Conservation (phyloP, 164 flowering plant species). For the Dillenia turbinata region DNA sequence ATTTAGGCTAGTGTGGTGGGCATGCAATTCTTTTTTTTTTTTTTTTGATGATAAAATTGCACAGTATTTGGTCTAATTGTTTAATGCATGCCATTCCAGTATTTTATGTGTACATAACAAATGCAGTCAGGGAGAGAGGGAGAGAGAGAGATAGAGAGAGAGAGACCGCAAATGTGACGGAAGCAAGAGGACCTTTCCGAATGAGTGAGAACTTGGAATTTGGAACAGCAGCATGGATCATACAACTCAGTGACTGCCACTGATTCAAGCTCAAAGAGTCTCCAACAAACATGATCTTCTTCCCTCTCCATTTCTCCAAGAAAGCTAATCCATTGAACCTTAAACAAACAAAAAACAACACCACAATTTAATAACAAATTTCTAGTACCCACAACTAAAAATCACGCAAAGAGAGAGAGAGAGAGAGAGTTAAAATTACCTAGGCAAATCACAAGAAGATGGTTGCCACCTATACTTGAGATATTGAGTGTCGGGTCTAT, state of each 20-base stretch:
- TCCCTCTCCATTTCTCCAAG: constrained; percentile 23
- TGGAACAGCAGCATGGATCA: constrained; percentile 35
- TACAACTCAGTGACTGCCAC: constrained; percentile 32
- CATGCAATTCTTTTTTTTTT: too few relatives aligned
- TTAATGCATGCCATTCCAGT: too few relatives aligned
- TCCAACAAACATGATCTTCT: constrained; percentile 40
- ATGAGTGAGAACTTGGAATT: constrained; percentile 12
- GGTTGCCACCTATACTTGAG: constrained; percentile 88
- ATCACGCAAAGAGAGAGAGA: neutral
- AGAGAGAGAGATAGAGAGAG: neutral
- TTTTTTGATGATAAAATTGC: too few relatives aligned
- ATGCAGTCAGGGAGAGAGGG: neutral
- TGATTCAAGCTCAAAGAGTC: constrained; percentile 36
- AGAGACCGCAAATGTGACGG: constrained; percentile 23
- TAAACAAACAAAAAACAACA: neutral
- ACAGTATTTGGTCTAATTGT: too few relatives aligned
- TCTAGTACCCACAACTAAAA: neutral
- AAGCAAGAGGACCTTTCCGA: constrained; percentile 11
- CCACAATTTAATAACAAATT: too few relatives aligned
- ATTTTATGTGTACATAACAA: too few relatives aligned
- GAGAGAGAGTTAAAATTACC: neutral
- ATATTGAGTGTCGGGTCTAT: constrained; percentile 63
- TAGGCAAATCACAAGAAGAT: constrained; percentile 50
- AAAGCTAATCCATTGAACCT: constrained; percentile 31
- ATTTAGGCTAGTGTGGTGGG: too few relatives aligned